phyloP scores from a whole-genome alignment of 1,284 basidiomycete genomes.

The Cryptococcus sp. region DNA sequence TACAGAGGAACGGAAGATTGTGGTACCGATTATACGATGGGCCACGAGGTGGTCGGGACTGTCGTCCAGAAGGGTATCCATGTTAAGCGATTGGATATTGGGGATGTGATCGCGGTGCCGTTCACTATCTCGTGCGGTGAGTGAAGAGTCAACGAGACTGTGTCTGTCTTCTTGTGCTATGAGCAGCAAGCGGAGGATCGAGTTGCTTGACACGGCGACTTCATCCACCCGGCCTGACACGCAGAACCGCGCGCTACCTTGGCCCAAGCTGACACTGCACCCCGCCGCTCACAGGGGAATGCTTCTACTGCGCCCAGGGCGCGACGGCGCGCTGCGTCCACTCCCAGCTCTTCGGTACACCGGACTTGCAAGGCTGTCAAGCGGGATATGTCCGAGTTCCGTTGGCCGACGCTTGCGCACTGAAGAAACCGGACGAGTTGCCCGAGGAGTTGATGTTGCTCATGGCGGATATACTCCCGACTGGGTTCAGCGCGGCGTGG shows the following conservation, averaged over 20 bases:
- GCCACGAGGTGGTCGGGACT: slow-evolving; percentile 83
- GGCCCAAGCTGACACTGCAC: slow-evolving; percentile 3
- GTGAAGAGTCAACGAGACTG: too few relatives aligned
- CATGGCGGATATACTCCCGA: slow-evolving; percentile 56
- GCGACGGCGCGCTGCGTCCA: slow-evolving; percentile 74
- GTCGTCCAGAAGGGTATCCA: slow-evolving; percentile 70
- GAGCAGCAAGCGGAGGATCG: slow-evolving; percentile 39
- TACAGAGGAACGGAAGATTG: slow-evolving; percentile 64
- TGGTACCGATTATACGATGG: slow-evolving; percentile 51
- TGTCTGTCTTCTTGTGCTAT: too few relatives aligned
- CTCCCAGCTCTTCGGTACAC: slow-evolving; percentile 71
- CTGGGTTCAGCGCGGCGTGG: slow-evolving; percentile 53
- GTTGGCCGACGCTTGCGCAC: slow-evolving; percentile 52
- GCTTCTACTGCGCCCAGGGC: slow-evolving; percentile 67
- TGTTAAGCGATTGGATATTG: slow-evolving; percentile 68
- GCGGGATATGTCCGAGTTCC: slow-evolving; percentile 84
- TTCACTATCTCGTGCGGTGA: slow-evolving; percentile 80
- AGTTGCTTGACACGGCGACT: background rate
- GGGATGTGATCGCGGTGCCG: slow-evolving; percentile 82
- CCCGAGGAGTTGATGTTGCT: slow-evolving; percentile 53
- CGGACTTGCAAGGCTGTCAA: slow-evolving; percentile 74
- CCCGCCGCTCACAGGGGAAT: slow-evolving; percentile 30
- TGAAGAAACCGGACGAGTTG: slow-evolving; percentile 48
- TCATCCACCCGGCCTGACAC: background rate
- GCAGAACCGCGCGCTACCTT: too few relatives aligned